phyloP scores from a whole-genome alignment of 371 early-diverging fungal species.

The Haplosporangium sp. region DNA sequence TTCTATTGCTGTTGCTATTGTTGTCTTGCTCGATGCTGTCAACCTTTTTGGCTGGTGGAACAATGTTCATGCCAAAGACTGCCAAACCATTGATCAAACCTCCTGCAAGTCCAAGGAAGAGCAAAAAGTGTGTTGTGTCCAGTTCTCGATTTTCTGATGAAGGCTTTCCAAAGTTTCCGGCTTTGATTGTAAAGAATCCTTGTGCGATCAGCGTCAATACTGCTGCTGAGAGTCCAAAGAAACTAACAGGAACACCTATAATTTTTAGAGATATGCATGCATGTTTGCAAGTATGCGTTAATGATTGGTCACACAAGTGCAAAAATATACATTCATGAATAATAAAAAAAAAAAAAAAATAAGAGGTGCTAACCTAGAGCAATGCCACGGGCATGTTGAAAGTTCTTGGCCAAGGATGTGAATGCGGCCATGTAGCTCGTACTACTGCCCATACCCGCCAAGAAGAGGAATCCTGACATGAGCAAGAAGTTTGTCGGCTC shows the following conservation, averaged over 20 bases:
- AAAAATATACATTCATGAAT: not conserved
- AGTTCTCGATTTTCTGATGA: conserved; percentile 11
- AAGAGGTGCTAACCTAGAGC: conserved; percentile 27
- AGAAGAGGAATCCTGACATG: conserved; percentile 23
- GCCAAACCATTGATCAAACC: conserved; percentile 29
- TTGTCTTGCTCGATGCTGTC: not conserved
- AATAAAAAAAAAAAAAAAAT: conserved; percentile 9
- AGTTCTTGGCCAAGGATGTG: conserved; percentile 43
- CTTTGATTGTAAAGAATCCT: conserved; percentile 20
- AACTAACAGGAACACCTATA: conserved; percentile 41
- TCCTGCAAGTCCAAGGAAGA: conserved; percentile 34
- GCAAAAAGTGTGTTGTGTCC: conserved; percentile 29
- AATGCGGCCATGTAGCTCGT: conserved; percentile 50
- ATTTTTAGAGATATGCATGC: no score
- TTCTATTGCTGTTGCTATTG: not conserved
- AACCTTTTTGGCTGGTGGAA: not conserved
- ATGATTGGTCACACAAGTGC: not conserved
- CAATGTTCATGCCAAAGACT: conserved; percentile 19
- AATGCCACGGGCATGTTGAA: conserved; percentile 25
- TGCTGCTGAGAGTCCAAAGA: conserved; percentile 50
- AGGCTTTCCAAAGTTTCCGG: not conserved
- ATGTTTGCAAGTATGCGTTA: not conserved
- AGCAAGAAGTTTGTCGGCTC: conserved; percentile 23
- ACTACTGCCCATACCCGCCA: conserved; percentile 41
- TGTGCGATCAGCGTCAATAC: conserved; percentile 29